Evolutionary conservation across 2,329 filamentous ascomycete genomes (phyloP).

Genomic region (Xylariomycetidae sp.): DNA sequence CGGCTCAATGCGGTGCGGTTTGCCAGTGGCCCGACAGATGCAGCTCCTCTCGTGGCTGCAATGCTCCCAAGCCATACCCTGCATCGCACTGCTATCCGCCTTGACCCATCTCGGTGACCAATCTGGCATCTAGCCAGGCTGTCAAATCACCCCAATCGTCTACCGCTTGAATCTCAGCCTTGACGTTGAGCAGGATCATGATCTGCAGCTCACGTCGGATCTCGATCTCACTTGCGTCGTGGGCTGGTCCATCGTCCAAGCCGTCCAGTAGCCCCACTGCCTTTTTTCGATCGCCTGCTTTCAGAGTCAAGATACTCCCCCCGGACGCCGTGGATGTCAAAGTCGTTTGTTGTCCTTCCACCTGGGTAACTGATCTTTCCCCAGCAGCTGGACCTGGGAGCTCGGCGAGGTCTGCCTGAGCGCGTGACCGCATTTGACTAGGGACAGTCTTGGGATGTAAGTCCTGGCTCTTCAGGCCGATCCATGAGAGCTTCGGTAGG

Average conservation of each 20-base stretch:
- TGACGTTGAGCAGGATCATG: conserved; percentile 69
- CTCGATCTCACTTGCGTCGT: conserved; percentile 28
- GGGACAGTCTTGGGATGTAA: conserved; percentile 19
- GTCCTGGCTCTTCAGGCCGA: conserved; percentile 51
- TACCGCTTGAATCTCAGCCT: conserved; percentile 71
- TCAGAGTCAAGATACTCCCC: conserved; percentile 35
- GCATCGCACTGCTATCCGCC: no score
- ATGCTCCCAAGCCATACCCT: no score
- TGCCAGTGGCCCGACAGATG: no score
- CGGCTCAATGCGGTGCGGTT: no score
- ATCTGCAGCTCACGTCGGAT: conserved; percentile 56
- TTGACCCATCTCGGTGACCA: no score
- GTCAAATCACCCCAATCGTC: conserved; percentile 48
- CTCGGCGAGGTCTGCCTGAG: no score
- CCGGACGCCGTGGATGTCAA: no score
- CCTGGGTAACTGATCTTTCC: no score
- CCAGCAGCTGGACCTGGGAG: no score
- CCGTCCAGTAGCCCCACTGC: conserved; percentile 48
- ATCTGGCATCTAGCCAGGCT: conserved; percentile 41
- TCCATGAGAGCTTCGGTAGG: conserved; percentile 52
- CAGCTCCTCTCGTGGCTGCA: no score
- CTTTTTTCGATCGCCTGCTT: conserved; percentile 49
- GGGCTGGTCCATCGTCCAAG: conserved; percentile 22
- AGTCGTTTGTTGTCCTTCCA: no score
- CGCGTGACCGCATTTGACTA: no score